Percentiles rank a stretch among this genome's conserved stretches.
These are phyloP conservation scores for Thermothielavioides terrestris DNA, from an alignment of 495 filamentous ascomycete genomes.

Conservation along the genomic window DNA sequence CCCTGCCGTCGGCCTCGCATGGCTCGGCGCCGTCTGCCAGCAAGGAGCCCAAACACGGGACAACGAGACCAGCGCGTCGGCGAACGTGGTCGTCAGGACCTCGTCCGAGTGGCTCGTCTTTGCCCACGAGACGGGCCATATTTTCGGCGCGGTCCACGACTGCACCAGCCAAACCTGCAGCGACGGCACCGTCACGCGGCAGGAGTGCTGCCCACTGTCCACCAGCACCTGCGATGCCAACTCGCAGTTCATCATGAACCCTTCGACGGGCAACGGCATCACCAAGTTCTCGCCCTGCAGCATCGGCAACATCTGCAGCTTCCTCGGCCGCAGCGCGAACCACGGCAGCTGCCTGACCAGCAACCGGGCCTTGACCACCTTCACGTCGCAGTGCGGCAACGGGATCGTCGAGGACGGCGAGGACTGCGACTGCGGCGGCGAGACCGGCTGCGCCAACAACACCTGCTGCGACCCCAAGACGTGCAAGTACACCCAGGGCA, in stretches of 20 bases:
- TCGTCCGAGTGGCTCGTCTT: conserved; percentile 90
- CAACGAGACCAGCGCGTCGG: conserved; percentile 63
- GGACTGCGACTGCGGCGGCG: conserved; percentile 91
- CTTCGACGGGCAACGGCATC: conserved; percentile 64
- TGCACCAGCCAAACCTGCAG: conserved; percentile 62
- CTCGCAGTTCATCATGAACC: conserved; percentile 88
- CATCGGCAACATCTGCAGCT: conserved; percentile 93
- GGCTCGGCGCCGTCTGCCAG: conserved; percentile 83
- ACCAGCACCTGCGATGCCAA: conserved; percentile 62
- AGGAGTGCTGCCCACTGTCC: conserved; percentile 82
- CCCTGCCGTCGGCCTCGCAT: conserved; percentile 83
- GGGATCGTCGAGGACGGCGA: conserved; percentile 93
- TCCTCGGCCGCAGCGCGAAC: conserved; percentile 69
- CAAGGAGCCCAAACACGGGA: conserved; percentile 40
- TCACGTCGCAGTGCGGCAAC: conserved; percentile 86
- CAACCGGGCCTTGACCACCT: conserved; percentile 79
- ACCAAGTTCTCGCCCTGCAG: conserved; percentile 76
- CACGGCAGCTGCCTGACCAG: conserved; percentile 66
- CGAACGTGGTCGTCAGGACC: conserved; percentile 85
- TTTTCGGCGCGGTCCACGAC: conserved; percentile 93
- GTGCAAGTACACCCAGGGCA: conserved; percentile 70
- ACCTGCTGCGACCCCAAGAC: conserved; percentile 77
- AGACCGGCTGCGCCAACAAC: conserved; percentile 59
- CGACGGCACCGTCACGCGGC: conserved; percentile 48
- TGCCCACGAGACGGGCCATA: conserved; percentile 92